phyloP scores from a whole-genome alignment of 208 protist genomes.

The Leishmania guyanensis region DNA sequence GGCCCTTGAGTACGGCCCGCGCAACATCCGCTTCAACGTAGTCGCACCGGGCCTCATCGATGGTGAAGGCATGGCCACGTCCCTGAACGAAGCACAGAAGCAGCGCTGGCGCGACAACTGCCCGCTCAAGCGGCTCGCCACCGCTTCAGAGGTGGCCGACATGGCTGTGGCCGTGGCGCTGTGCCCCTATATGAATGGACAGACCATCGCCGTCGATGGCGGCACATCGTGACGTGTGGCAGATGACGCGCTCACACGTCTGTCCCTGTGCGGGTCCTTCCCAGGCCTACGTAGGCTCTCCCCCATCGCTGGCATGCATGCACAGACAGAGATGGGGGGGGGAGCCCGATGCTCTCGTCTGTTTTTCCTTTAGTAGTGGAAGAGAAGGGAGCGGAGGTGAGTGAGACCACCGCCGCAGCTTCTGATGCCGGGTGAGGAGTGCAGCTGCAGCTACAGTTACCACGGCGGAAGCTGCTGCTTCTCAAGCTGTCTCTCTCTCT shows the following conservation, averaged over 20 bases:
- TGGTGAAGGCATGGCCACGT: slow-evolving; percentile 76
- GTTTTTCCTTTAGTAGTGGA: too few species aligned
- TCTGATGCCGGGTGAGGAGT: not conserved
- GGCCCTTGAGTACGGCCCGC: slow-evolving; percentile 79
- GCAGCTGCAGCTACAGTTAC: not conserved
- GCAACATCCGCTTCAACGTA: slow-evolving; percentile 91
- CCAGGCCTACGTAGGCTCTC: not conserved
- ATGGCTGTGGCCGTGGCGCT: slow-evolving; percentile 53
- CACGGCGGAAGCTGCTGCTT: not conserved
- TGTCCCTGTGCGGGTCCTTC: not conserved
- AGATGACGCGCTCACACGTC: not conserved
- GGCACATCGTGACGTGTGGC: slow-evolving; percentile 44
- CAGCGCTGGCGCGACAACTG: slow-evolving; percentile 55
- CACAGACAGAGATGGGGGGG: not conserved
- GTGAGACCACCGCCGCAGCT: not conserved
- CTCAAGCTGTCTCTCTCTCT: not conserved
- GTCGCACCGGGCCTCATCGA: slow-evolving; percentile 90
- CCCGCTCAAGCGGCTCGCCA: slow-evolving; percentile 74
- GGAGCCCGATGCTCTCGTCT: too few species aligned
- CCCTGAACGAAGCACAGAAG: slow-evolving; percentile 56
- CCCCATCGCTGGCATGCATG: not conserved
- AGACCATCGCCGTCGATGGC: slow-evolving; percentile 83
- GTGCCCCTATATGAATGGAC: slow-evolving; percentile 81
- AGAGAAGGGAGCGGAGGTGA: too few species aligned
- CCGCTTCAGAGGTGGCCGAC: slow-evolving; percentile 77